Conservation (phyloP, 1,284 basidiomycete species). For the Trichosporon asahii region DNA sequence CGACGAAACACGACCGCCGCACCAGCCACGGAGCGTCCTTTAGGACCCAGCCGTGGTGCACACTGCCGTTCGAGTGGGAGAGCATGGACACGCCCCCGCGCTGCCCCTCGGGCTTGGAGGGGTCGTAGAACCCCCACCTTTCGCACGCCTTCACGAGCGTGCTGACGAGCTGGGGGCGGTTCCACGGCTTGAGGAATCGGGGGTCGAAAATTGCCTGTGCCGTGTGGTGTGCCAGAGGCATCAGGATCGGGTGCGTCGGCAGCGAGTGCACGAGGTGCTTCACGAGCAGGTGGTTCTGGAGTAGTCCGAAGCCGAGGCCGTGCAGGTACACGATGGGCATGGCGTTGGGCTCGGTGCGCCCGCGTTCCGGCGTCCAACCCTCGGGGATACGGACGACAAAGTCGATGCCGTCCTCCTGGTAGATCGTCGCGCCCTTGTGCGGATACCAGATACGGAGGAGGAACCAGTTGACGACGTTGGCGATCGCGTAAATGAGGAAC, state of each 20-base stretch:
- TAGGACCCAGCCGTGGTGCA: slow-evolving; percentile 57
- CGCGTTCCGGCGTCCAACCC: slow-evolving; percentile 59
- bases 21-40: slow-evolving; percentile 70
- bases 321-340: slow-evolving; percentile 79
- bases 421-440: slow-evolving; percentile 34
- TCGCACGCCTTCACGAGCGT: slow-evolving; percentile 62
- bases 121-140: slow-evolving; percentile 61
- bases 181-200: slow-evolving; percentile 67
- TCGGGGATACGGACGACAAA: slow-evolving; percentile 70
- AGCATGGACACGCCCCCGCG: slow-evolving; percentile 65
- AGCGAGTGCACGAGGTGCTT: slow-evolving; percentile 53
- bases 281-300: slow-evolving; percentile 53
- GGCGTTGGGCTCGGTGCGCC: slow-evolving; percentile 44
- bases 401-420: slow-evolving; percentile 52
- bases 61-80: slow-evolving; percentile 72
- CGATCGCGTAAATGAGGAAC: slow-evolving; percentile 64
- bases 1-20: slow-evolving; percentile 75
- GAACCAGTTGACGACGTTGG: slow-evolving; percentile 58
- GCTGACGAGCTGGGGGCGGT: slow-evolving; percentile 60
- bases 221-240: slow-evolving; percentile 78
- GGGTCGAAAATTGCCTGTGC: slow-evolving; percentile 78
- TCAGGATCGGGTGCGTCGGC: slow-evolving; percentile 67
- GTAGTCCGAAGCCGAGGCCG: slow-evolving; percentile 75
- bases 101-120: slow-evolving; percentile 14
- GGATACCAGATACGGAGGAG: slow-evolving; percentile 37